Conservation (phyloP, 2,329 filamentous ascomycete genomes). For the Xylariomycetidae sp. region DNA sequence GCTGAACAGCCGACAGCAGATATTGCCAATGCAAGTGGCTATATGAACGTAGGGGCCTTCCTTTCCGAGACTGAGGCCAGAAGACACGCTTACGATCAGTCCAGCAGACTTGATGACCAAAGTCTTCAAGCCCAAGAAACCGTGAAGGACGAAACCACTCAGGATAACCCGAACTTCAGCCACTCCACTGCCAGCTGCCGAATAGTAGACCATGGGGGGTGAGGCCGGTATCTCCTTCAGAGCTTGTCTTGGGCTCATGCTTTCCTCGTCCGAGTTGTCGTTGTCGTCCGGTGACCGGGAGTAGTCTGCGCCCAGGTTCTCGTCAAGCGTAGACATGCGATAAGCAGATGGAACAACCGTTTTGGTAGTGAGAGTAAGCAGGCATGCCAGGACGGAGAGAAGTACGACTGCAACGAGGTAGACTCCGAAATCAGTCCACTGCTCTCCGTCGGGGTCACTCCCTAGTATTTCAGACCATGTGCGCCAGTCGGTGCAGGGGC, state of each 20-base stretch:
- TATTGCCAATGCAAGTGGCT: slow-evolving; percentile 90
- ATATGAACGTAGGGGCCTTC: slow-evolving; percentile 97
- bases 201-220: slow-evolving; percentile 83
- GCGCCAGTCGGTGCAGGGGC: slow-evolving; percentile 50
- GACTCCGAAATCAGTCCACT: slow-evolving; percentile 70
- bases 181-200: slow-evolving; percentile 90
- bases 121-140: slow-evolving; percentile 85
- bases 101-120: slow-evolving; percentile 78
- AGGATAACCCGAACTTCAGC: slow-evolving; percentile 96
- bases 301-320: slow-evolving; percentile 73
- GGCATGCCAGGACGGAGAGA: slow-evolving; percentile 66
- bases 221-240: slow-evolving; percentile 31
- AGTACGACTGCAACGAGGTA: slow-evolving; percentile 68
- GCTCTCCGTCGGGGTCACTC: slow-evolving; percentile 37
- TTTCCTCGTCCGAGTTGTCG: slow-evolving; percentile 36
- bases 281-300: slow-evolving; percentile 33
- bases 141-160: slow-evolving; percentile 95
- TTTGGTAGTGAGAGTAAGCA: slow-evolving; percentile 82
- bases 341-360: slow-evolving; percentile 88
- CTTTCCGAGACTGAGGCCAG: slow-evolving; percentile 88
- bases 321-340: slow-evolving; percentile 81
- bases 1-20: slow-evolving; percentile 83
- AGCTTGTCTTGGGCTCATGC: slow-evolving; percentile 33
- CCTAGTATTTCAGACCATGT: slow-evolving; percentile 47
- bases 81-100: slow-evolving; percentile 82